A percentile compares a stretch with the other conserved stretches of the same genome.
phyloP scores from a whole-genome alignment of 2,329 filamentous ascomycete species.

The Seiridium cupressi region DNA sequence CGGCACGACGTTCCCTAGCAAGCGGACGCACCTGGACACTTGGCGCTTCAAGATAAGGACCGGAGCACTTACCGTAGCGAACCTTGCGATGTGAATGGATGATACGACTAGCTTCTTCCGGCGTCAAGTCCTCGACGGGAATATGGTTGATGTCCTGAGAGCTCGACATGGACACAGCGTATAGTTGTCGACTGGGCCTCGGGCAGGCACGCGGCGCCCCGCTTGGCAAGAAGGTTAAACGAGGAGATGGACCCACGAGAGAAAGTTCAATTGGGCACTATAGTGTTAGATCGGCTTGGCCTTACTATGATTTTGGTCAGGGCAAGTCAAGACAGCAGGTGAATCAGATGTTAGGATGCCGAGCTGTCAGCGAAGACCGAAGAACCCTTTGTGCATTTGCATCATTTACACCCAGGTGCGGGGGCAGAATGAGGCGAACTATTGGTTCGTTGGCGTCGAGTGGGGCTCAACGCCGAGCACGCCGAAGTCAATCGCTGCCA shows the following conservation, averaged over 20 bases:
- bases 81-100: conserved; percentile 70
- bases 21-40: no score
- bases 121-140: conserved; percentile 55
- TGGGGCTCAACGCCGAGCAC: conserved; percentile 2
- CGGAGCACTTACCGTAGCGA: conserved; percentile 55
- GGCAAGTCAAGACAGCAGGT: not conserved
- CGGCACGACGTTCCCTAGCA: not conserved
- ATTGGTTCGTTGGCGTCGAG: not conserved
- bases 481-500: not conserved
- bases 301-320: not conserved
- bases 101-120: conserved; percentile 66
- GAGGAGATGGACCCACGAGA: not conserved
- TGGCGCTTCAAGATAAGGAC: no score
- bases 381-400: not conserved
- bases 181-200: not conserved
- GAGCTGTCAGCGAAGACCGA: conserved; percentile 5
- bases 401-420: not conserved
- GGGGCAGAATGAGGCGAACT: conserved; percentile 2
- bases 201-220: conserved; percentile 4
- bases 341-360: conserved; percentile 1
- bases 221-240: not conserved
- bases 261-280: not conserved
- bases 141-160: conserved; percentile 32
- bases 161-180: conserved; percentile 23
- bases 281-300: not conserved